Conservation (phyloP, 1,139 yeast genomes). For the Nakaseomyces bracarensis region DNA sequence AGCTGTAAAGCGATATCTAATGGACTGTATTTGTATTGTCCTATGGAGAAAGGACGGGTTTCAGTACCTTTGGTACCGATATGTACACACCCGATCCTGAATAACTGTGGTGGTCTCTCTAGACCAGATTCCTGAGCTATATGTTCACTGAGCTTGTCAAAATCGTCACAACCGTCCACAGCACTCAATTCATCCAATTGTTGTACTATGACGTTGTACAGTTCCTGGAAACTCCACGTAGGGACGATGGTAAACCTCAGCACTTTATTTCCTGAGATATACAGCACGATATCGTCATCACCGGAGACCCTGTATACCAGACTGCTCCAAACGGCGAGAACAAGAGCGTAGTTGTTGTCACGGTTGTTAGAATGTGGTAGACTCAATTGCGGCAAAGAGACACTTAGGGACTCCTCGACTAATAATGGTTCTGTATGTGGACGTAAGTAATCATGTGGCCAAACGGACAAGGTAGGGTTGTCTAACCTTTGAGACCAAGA, state of each 20-base stretch:
- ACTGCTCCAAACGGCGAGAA: slow-evolving; percentile 63
- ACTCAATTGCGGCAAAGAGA: slow-evolving; percentile 34
- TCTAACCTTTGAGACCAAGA: slow-evolving; percentile 64
- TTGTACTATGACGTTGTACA: slow-evolving; percentile 28
- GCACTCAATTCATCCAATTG: slow-evolving; percentile 36
- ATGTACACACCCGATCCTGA: slow-evolving; percentile 33
- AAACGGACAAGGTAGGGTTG: slow-evolving; percentile 74
- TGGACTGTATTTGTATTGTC: slow-evolving; percentile 22
- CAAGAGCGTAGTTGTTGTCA: slow-evolving; percentile 39
- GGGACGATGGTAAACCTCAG: slow-evolving; percentile 54
- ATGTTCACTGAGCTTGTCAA: slow-evolving; percentile 48
- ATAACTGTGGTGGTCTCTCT: slow-evolving; percentile 55
- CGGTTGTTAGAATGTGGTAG: slow-evolving; percentile 14
- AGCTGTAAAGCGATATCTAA: slow-evolving; percentile 26
- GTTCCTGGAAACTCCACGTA: slow-evolving; percentile 43
- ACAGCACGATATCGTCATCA: slow-evolving; percentile 86
- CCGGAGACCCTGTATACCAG: slow-evolving; percentile 78
- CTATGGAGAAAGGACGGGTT: slow-evolving; percentile 16
- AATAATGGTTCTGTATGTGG: slow-evolving; percentile 66
- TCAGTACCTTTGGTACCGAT: too few species aligned
- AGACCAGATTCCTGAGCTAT: slow-evolving; percentile 44
- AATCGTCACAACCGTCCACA: slow-evolving; percentile 37
- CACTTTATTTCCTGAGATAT: slow-evolving; percentile 51
- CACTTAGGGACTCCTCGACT: slow-evolving; percentile 45
- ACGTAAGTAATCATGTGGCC: slow-evolving; percentile 81